A percentile compares a stretch with the other conserved stretches of the same genome.
These are phyloP conservation scores for Volvox reticuliferus DNA, from an alignment of 139 green algal species.

Conservation along the genomic window DNA sequence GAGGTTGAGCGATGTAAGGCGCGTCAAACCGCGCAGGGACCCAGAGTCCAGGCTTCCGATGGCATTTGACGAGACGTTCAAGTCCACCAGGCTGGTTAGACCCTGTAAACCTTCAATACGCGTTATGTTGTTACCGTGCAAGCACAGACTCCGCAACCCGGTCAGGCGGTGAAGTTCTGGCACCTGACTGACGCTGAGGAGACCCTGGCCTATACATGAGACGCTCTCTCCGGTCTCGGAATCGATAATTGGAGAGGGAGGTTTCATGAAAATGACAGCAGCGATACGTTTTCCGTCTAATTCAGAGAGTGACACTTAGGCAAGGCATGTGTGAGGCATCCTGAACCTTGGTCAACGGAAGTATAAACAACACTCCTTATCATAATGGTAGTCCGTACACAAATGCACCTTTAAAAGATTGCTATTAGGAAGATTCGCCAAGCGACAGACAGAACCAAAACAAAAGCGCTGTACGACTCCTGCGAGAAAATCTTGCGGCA, in stretches of 20 bases:
- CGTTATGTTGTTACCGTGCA: conserved; percentile 80
- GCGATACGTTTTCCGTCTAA: too few relatives aligned
- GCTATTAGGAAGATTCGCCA: too few relatives aligned
- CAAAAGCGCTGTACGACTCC: background rate
- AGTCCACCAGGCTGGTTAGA: conserved; percentile 57
- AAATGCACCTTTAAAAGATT: too few relatives aligned
- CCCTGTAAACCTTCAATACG: conserved; percentile 61
- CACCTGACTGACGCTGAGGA: conserved; percentile 56
- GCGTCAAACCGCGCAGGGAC: conserved; percentile 53
- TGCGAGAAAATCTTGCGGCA: background rate
- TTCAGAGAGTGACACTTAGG: too few relatives aligned
- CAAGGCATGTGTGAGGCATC: too few relatives aligned
- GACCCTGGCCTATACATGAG: conserved; percentile 60
- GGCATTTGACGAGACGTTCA: conserved; percentile 84
- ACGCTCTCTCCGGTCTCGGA: conserved; percentile 25
- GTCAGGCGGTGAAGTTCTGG: conserved; percentile 53
- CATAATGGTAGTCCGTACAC: too few relatives aligned
- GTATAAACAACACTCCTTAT: too few relatives aligned
- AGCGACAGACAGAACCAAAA: background rate
- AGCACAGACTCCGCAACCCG: conserved; percentile 59
- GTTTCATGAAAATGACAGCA: too few relatives aligned
- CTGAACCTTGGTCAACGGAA: too few relatives aligned
- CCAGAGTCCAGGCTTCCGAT: conserved; percentile 51
- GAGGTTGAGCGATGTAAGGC: conserved; percentile 76
- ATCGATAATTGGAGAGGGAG: background rate